Base-by-base conservation (phyloP, 345 rosid species). In the Eutrema yunnanense region DNA sequence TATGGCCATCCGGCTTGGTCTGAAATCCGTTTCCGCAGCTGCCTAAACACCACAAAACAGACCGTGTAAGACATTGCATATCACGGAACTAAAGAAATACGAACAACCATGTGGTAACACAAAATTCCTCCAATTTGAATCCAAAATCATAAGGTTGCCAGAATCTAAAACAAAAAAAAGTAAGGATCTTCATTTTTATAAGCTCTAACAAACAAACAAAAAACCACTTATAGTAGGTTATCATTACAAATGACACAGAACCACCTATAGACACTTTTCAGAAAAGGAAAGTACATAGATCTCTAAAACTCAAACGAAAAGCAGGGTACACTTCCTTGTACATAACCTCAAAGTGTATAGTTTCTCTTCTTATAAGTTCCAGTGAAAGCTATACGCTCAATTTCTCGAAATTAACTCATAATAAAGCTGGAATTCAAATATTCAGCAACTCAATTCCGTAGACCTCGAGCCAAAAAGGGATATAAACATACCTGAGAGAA, bases 21-120 rank as follows among this genome's bases (percentile, higher is more conserved):
- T 71, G 48, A 86, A 86, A 80, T 92, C 96, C 78, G 76, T 89
- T 82, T 82, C 96, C 3, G 85, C 78, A 53, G 99, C 96, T 81
- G 96, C 96, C 97, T 95, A 79, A 67, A 80, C 44, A 80, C 43
- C 12, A 68, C 0, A 36, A 54, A 30, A 68, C 64, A 59, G 42
- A 33, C n/a, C 16, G 26, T 54, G 57, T 54, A 53, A 69, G 51
- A n/a, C 48, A 55, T 32, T 62, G 32, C 79, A 33, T 43, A 33
- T 2, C 13, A 12, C 8, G 8, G 11, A 32, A 41, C 60, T 26
- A 8, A 32, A 30, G 13, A 71, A 65, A 36, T 5, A 1, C 6
- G 16, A 47, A 34, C 3, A 19, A 19, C 33, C 56, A 36, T 49
- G 37, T 12, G 48, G 19, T 22, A 59, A 22, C 9, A 26, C 4